These are phyloP conservation scores for Terana coerulea DNA, from an alignment of 768 basidiomycete species.

Conservation along the genomic window DNA sequence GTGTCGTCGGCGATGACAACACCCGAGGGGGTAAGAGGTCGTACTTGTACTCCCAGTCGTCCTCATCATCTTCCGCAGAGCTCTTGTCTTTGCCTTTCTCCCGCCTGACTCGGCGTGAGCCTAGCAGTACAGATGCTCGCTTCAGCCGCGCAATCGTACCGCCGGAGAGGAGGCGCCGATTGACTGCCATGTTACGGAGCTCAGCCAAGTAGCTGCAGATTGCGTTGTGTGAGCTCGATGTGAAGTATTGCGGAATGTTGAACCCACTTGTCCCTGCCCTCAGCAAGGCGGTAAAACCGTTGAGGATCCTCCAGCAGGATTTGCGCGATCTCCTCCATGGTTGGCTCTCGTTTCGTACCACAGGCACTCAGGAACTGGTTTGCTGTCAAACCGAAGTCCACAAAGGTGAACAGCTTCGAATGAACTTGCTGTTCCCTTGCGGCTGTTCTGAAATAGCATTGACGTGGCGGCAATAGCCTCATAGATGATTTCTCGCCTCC, in stretches of 20 bases:
- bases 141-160: conserved; percentile 64
- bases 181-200: conserved; percentile 83
- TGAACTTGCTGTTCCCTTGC: conserved; percentile 57
- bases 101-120: conserved; percentile 55
- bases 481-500: conserved; percentile 17
- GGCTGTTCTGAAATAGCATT: conserved; percentile 65
- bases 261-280: conserved; percentile 63
- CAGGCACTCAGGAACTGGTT: conserved; percentile 84
- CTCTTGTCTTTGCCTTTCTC: conserved; percentile 28
- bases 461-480: conserved; percentile 52
- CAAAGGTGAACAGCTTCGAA: conserved; percentile 80
- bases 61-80: conserved; percentile 51
- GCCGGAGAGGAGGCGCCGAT: conserved; percentile 47
- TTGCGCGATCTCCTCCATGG: conserved; percentile 73
- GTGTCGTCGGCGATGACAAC: conserved; percentile 87
- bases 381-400: conserved; percentile 81
- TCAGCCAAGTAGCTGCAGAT: conserved; percentile 70
- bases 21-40: conserved; percentile 67
- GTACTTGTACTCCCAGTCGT: conserved; percentile 70
- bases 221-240: background rate
- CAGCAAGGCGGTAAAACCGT: conserved; percentile 67
- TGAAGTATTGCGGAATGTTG: background rate
- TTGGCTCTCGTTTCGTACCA: conserved; percentile 86
- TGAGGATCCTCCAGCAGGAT: conserved; percentile 67
- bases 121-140: conserved; percentile 67